A percentile compares a stretch with the other conserved stretches of the same genome.
Conservation (phyloP, 805 yeast genomes). For the Candida awuae region DNA sequence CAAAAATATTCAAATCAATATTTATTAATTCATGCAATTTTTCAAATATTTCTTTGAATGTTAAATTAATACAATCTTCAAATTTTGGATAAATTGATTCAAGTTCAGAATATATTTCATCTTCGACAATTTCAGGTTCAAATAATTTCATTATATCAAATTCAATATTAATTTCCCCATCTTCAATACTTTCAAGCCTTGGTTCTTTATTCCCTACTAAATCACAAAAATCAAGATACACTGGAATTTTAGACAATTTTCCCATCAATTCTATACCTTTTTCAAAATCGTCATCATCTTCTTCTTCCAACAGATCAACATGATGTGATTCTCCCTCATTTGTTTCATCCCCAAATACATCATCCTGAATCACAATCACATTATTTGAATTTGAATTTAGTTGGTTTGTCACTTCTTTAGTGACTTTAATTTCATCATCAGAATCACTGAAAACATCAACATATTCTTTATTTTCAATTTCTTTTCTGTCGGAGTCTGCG, state of each 20-base stretch:
- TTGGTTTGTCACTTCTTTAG: background rate
- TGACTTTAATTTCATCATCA: background rate
- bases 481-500: too few species aligned
- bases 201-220: background rate
- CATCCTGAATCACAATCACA: background rate
- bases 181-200: background rate
- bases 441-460: slow-evolving; percentile 6
- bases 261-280: background rate
- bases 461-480: background rate
- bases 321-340: slow-evolving; percentile 1
- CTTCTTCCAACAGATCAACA: background rate
- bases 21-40: slow-evolving; percentile 3
- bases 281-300: background rate
- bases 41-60: slow-evolving; percentile 11
- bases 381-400: background rate
- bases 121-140: slow-evolving; percentile 18
- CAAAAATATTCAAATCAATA: background rate
- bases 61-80: slow-evolving; percentile 9
- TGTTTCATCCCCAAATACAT: background rate
- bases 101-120: slow-evolving; percentile 19
- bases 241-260: slow-evolving; percentile 13
- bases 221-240: slow-evolving; percentile 24
- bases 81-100: slow-evolving; percentile 16
- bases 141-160: slow-evolving; percentile 21
- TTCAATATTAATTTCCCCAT: slow-evolving; percentile 3